Conservation (phyloP, 176 grass and related monocot species). For the Phoenix dactylifera region DNA sequence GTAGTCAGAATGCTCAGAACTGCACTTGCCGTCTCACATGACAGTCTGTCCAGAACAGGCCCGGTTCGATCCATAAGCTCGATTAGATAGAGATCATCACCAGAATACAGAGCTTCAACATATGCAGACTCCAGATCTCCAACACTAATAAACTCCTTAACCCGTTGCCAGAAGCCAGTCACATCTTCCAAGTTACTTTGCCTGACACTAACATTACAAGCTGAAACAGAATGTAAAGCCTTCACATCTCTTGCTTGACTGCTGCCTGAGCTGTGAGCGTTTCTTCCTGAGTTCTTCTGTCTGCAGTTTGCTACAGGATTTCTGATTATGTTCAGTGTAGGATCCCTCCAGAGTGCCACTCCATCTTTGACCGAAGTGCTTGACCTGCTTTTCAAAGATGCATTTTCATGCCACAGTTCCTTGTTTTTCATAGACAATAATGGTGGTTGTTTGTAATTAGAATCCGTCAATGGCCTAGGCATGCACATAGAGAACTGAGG, state of each 20-base stretch:
- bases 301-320: constrained; percentile 4
- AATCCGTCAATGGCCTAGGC: constrained; percentile 49
- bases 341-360: neutral
- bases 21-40: constrained; percentile 47
- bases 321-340: constrained; percentile 1
- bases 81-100: constrained; percentile 46
- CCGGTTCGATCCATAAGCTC: constrained; percentile 89
- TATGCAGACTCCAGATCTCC: constrained; percentile 70
- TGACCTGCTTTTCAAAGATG: constrained; percentile 32
- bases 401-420: constrained; percentile 41
- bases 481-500: constrained; percentile 49
- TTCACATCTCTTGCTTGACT: no score
- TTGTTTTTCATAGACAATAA: constrained; percentile 48
- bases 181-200: no score
- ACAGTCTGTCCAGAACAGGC: constrained; percentile 68
- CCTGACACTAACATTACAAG: neutral
- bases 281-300: constrained; percentile 9
- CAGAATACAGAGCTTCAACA: constrained; percentile 41
- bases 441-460: constrained; percentile 43
- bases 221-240: no score
- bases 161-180: no score
- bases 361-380: constrained; percentile 13
- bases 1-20: constrained; percentile 22
- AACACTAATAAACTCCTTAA: constrained; percentile 15
- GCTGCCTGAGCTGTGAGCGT: neutral